phyloP scores from a whole-genome alignment of 305 asterid species.

The Lippia alba region DNA sequence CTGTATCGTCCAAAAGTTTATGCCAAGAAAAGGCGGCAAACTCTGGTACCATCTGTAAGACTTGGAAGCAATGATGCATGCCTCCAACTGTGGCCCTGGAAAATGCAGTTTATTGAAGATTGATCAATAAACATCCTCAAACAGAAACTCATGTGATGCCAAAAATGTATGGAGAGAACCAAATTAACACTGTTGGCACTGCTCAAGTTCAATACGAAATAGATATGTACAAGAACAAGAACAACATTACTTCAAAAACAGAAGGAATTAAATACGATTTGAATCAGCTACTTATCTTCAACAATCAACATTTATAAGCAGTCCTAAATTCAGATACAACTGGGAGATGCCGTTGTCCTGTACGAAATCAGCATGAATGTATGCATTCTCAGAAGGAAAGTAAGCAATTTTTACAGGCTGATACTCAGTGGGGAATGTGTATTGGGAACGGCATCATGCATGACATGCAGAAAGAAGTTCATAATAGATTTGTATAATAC shows the following conservation, averaged over 20 bases:
- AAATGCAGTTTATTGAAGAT: conserved; percentile 50
- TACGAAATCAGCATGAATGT: conserved; percentile 27
- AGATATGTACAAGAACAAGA: neutral
- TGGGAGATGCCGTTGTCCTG: conserved; percentile 21
- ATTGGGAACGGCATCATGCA: conserved; percentile 13
- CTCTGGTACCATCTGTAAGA: conserved; percentile 45
- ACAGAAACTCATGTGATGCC: conserved; percentile 42
- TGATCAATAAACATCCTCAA: conserved; percentile 45
- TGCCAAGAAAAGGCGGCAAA: conserved; percentile 42
- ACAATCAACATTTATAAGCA: neutral
- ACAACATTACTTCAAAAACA: conserved; percentile 25
- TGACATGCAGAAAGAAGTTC: conserved; percentile 7
- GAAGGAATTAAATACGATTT: conserved; percentile 15
- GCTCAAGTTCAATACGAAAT: conserved; percentile 16
- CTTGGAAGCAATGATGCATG: conserved; percentile 54
- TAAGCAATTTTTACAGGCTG: conserved; percentile 18
- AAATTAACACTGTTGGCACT: conserved; percentile 23
- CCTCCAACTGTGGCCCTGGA: conserved; percentile 67
- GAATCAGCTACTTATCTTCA: conserved; percentile 12
- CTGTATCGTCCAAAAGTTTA: conserved; percentile 33
- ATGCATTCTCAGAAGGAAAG: conserved; percentile 23
- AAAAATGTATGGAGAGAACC: conserved; percentile 29
- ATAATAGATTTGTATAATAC: neutral
- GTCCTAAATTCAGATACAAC: conserved; percentile 14
- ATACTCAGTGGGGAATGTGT: conserved; percentile 19